A percentile compares a stretch with the other conserved stretches of the same genome.
Conservation (phyloP, 768 basidiomycete genomes). For the Leccinum aurantiacum region DNA sequence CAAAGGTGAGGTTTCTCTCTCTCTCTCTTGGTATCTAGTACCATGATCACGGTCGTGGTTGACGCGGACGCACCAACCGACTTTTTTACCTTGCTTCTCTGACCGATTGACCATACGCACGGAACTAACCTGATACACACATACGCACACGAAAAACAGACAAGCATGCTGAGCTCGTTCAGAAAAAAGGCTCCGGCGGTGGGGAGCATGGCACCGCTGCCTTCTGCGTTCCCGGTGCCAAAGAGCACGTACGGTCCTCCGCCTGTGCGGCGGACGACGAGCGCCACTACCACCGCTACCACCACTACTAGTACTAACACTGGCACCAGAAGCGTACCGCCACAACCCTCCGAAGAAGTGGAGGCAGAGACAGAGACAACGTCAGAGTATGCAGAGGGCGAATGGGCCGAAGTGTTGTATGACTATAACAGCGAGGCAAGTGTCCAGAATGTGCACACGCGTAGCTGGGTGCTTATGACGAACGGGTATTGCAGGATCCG, state of each 20-base stretch:
- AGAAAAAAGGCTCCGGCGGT: slow-evolving; percentile 32
- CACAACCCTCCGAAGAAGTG: slow-evolving; percentile 32
- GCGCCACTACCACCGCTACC: neutral
- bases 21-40: neutral
- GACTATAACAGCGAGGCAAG: slow-evolving; percentile 66
- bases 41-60: too few species aligned
- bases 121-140: neutral
- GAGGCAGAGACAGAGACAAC: neutral
- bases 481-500: slow-evolving; percentile 49
- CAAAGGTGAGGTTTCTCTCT: slow-evolving; percentile 18
- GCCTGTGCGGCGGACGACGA: slow-evolving; percentile 40
- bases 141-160: slow-evolving; percentile 4
- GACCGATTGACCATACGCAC: neutral
- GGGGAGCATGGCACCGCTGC: slow-evolving; percentile 38
- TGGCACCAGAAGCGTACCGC: neutral
- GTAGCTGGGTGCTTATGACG: neutral
- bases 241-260: slow-evolving; percentile 54
- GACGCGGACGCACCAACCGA: too few species aligned
- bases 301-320: neutral
- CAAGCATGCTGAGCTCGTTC: slow-evolving; percentile 24
- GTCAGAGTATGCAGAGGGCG: slow-evolving; percentile 41
- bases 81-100: too few species aligned
- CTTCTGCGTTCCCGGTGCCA: slow-evolving; percentile 41
- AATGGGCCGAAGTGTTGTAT: slow-evolving; percentile 79
- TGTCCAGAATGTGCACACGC: too few species aligned